Base-by-base conservation (phyloP, 805 yeast species). In the Diddensiella caesifluorescens region DNA sequence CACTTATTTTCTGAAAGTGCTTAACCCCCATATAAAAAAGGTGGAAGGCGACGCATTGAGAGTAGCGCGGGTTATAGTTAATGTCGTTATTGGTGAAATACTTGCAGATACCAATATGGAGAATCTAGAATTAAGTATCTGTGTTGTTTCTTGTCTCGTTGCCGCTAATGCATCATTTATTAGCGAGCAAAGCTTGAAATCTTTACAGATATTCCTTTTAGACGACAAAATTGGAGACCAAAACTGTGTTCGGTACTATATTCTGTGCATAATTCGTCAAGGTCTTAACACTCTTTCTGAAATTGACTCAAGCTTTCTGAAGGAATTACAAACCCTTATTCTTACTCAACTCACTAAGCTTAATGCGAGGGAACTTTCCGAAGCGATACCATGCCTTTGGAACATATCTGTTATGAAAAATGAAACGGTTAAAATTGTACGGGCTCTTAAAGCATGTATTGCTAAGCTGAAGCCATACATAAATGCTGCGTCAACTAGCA, bases 371-470 rank as follows among this genome's bases (percentile, higher is more conserved):
- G 46, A 47, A 34, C 28, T 45, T 21, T 28, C 42, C 23, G 30
- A 49, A 30, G 95, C 90, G 0, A 72, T 85, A 58, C 87, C 88
- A 1, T 70, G 85, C 43, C 61, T 77, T 3, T 79, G 87, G 82
- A 60, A 59, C 5, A 62, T 84, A 0, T 70, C 83, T 2, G 53
- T 49, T 2, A 60, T 73, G 51, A 65, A 70, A 30, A 61, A 67
- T 1, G 77, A 74, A 38, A 68, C 73, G 0, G 42, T 54, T 0
- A 74, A 74, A 47, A 52, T 84, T 3, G 74, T 78, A 0, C 75
- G 71, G 48, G 89, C 89, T 0, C 74, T 85, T 15, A 62, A 77
- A 0, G 77, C 88, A 0, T 75, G 87, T 29, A 56, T 85, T 46
- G 61, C 62, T 13, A 63, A 73, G 39, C 49, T 81, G 3, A 63